Evolutionary conservation across 495 filamentous ascomycete genomes (phyloP).

Genomic region (Aspergillus kassunensis): DNA sequence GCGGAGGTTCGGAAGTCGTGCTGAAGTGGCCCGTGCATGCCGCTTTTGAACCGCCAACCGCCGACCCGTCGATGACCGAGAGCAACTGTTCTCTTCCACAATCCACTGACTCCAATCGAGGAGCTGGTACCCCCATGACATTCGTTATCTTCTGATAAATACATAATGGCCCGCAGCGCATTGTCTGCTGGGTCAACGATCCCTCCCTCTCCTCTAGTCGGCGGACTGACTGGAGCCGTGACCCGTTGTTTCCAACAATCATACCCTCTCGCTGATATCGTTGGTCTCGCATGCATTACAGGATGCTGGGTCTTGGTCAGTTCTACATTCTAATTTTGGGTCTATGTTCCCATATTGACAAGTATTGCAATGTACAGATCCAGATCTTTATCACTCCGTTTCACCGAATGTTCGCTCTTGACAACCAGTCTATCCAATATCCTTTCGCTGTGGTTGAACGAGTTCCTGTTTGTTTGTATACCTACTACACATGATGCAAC

Average conservation of each 20-base stretch:
- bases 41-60: not conserved
- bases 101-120: not conserved
- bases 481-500: not conserved
- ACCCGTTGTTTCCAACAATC: conserved; percentile 57
- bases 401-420: conserved; percentile 71
- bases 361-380: conserved; percentile 40
- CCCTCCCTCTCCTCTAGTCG: conserved; percentile 24
- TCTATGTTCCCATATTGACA: too few species aligned
- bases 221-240: conserved; percentile 33
- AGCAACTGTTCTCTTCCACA: not conserved
- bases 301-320: conserved; percentile 62
- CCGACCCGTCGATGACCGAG: too few species aligned
- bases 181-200: conserved; percentile 28
- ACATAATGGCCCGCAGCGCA: conserved; percentile 30
- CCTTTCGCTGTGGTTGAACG: conserved; percentile 83
- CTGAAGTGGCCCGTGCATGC: conserved; percentile 8
- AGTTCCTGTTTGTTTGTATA: conserved; percentile 65
- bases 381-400: conserved; percentile 76
- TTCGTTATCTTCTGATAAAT: not conserved
- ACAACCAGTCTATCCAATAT: conserved; percentile 77
- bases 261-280: conserved; percentile 76
- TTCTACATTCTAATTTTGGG: too few species aligned
- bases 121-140: conserved; percentile 3
- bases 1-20: conserved; percentile 8
- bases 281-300: conserved; percentile 68